Conservation (phyloP, 2,329 filamentous ascomycete genomes). For the Microdochium paspali region DNA sequence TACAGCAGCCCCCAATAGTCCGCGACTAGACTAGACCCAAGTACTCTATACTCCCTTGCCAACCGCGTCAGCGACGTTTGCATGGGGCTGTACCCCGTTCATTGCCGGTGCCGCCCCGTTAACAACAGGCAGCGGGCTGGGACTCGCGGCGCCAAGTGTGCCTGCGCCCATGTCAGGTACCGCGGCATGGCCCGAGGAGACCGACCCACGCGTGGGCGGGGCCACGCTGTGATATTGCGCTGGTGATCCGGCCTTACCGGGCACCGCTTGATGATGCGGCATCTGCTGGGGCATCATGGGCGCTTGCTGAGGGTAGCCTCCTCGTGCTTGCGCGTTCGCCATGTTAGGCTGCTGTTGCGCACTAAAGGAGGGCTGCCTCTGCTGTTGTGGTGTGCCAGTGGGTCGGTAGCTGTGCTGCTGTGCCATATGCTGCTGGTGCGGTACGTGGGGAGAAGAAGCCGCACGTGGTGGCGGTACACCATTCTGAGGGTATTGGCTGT, state of each 20-base stretch:
- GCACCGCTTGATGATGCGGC: constrained; percentile 6
- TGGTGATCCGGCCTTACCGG: constrained; percentile 13
- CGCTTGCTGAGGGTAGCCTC: constrained; percentile 14
- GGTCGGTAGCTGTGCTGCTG: constrained; percentile 16
- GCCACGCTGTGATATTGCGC: not conserved
- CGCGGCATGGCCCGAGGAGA: not conserved
- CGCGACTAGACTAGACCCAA: constrained; percentile 2
- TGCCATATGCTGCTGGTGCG: constrained; percentile 15
- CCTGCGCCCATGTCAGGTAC: constrained; percentile 1
- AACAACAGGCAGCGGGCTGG: constrained; percentile 12
- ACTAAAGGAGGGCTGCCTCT: constrained; percentile 15
- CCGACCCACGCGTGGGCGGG: not conserved
- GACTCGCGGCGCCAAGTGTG: constrained; percentile 13
- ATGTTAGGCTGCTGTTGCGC: constrained; percentile 13
- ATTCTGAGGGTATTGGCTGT: constrained; percentile 18
- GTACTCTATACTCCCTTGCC: constrained; percentile 14
- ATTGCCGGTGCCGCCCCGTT: constrained; percentile 6
- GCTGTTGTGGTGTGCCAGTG: constrained; percentile 12
- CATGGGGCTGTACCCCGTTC: constrained; percentile 15
- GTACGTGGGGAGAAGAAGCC: constrained; percentile 18
- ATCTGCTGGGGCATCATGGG: constrained; percentile 15
- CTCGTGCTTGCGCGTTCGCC: constrained; percentile 11
- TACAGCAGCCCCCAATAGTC: too few relatives aligned
- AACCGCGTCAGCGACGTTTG: too few relatives aligned
- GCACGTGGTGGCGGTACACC: constrained; percentile 15